These are phyloP conservation scores for Kazachstania kunashirensis DNA, from an alignment of 805 yeast species.

Conservation along the genomic window DNA sequence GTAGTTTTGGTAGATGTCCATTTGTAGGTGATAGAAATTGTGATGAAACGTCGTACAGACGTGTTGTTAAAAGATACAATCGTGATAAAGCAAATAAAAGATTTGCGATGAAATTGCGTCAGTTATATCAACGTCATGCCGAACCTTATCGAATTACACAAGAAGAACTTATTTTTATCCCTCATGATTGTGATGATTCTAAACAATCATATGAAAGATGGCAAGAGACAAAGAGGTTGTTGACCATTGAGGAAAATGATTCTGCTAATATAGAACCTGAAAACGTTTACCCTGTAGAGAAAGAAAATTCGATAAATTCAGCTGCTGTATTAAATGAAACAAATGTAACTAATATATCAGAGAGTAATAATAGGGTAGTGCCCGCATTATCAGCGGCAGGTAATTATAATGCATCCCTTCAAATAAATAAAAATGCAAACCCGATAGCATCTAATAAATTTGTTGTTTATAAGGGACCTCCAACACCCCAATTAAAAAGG, in stretches of 20 bases:
- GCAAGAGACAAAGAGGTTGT: conserved; percentile 1
- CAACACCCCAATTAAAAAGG: conserved; percentile 9
- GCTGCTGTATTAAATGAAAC: too few species aligned
- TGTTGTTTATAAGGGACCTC: conserved; percentile 31
- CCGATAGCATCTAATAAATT: conserved; percentile 55
- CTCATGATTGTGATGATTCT: conserved; percentile 21
- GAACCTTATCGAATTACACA: conserved; percentile 11
- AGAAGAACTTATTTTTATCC: conserved; percentile 13
- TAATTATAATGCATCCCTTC: too few species aligned
- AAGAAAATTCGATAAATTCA: too few species aligned
- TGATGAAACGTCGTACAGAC: conserved; percentile 22
- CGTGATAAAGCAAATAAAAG: conserved; percentile 26
- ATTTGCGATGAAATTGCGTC: conserved; percentile 25
- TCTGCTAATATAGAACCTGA: background rate
- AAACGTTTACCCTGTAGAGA: background rate
- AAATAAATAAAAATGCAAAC: too few species aligned
- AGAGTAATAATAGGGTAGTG: too few species aligned
- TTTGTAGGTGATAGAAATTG: conserved; percentile 51
- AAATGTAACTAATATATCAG: too few species aligned
- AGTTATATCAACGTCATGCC: conserved; percentile 24
- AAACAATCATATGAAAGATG: conserved; percentile 13
- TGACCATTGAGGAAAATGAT: background rate
- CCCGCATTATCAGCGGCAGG: too few species aligned
- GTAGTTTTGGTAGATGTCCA: conserved; percentile 61
- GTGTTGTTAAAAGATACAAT: conserved; percentile 25